Evolutionary conservation across 2,329 filamentous ascomycete species (phyloP).

Genomic region (Capronia coronata): DNA sequence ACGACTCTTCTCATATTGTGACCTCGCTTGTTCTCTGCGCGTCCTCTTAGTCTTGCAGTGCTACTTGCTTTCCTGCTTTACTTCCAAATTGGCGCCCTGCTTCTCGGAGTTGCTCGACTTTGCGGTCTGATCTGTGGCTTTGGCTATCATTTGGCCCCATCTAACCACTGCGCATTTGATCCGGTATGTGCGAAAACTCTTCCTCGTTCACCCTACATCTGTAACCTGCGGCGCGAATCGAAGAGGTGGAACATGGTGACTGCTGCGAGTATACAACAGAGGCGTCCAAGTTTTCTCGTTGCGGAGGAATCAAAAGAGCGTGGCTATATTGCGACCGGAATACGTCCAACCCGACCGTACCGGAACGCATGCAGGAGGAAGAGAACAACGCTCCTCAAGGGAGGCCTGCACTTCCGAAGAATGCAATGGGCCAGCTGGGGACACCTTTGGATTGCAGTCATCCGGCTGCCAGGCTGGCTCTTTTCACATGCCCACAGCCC

Average conservation of each 20-base stretch:
- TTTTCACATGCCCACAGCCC: background rate
- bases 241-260: conserved; percentile 3
- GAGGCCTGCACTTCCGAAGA: background rate
- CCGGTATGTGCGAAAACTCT: conserved; percentile 22
- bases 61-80: conserved; percentile 27
- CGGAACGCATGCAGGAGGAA: background rate
- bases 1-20: conserved; percentile 21
- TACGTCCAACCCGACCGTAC: background rate
- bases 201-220: conserved; percentile 5
- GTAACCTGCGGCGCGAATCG: background rate
- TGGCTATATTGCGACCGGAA: background rate
- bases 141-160: conserved; percentile 24
- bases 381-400: background rate
- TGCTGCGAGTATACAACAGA: background rate
- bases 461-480: background rate
- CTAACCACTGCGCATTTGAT: conserved; percentile 27
- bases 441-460: background rate
- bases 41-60: conserved; percentile 27
- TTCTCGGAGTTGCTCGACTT: conserved; percentile 25
- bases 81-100: conserved; percentile 23
- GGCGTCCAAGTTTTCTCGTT: background rate
- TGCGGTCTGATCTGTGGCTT: conserved; percentile 25
- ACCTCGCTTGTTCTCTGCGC: conserved; percentile 23
- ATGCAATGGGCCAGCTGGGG: background rate
- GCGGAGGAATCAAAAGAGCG: background rate